Evolutionary conservation across 768 basidiomycete genomes (phyloP).

Genomic region (Phallus indusiatus): DNA sequence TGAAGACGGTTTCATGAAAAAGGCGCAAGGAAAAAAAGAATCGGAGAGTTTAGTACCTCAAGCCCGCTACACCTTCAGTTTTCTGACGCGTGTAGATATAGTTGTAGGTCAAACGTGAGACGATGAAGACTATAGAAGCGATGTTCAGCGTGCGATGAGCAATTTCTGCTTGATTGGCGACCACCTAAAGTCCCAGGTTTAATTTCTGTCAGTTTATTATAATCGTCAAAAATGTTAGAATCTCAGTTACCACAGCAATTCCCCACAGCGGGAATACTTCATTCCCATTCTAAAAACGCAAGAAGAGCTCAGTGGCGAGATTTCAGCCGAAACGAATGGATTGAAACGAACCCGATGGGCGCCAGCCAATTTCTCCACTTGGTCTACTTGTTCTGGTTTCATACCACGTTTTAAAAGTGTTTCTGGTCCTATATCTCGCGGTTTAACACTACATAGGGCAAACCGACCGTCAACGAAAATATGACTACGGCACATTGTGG

Average conservation of each 20-base stretch:
- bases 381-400: conserved; percentile 17
- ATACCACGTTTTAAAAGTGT: conserved; percentile 18
- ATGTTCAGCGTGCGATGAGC: conserved; percentile 24
- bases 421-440: conserved; percentile 19
- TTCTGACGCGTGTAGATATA: conserved; percentile 21
- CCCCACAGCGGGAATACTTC: conserved; percentile 28
- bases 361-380: conserved; percentile 27
- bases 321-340: neutral
- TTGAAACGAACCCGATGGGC: conserved; percentile 18
- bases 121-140: conserved; percentile 20
- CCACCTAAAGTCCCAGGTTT: conserved; percentile 13
- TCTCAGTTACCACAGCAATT: conserved; percentile 18
- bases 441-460: conserved; percentile 19
- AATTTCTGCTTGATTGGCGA: conserved; percentile 23
- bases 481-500: too few relatives aligned
- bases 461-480: neutral
- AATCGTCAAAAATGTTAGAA: neutral
- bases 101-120: conserved; percentile 21
- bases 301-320: neutral
- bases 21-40: too few relatives aligned
- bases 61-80: neutral
- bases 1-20: too few relatives aligned
- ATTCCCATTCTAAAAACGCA: conserved; percentile 23
- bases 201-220: neutral
- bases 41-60: too few relatives aligned